Evolutionary conservation across 2,329 filamentous ascomycete species (phyloP), one percentile per base, ranked within the genome.

Genomic region (Escovopsis weberi): DNA sequence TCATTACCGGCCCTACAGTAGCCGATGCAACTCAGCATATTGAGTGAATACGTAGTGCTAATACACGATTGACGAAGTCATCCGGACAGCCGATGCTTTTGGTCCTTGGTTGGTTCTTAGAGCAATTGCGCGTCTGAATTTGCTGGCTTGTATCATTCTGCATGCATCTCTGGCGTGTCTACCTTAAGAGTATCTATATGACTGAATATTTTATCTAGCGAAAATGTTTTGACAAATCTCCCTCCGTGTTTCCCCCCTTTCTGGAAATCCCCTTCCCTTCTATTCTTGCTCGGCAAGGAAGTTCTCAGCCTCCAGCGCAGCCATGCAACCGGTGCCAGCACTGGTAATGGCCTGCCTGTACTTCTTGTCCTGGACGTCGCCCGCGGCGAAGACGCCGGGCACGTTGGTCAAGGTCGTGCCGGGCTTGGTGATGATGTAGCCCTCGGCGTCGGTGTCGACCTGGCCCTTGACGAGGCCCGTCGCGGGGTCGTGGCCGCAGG

Each of bases 321-420:
- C 91, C 69, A 95, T 82, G 64, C 91, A 98, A 49, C 91, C 91
- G 47, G 88, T 87, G 47, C 88, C 89, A 54, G 91, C 91, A 67
- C 88, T 95, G 50, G 91, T 98, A 52, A 98, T 93, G 38, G 91
- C 91, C 69, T 98, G 91, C 60, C 91, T 78, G 64, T 98, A 98
- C 59, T 82, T 79, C 80, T 96, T 98, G 62, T 98, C 93, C 70
- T 98, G 91, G 9, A 98, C 93, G 60, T 98, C 91, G 50, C 91
- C 91, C 9, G 89, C 91, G 33, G 91, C 91, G 59, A 95, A 98
- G 18, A 98, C 86, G 61, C 91, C 91, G 59, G 86, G 78, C 6
- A 95, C 65, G 63, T 78, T 94, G 39, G 91, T 98, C 57, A 82
- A 72, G 45, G 86, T 86, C 38, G 86, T 89, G 44, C 91, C 93